These are phyloP conservation scores for Sporothrix sp. DNA, from an alignment of 2,329 filamentous ascomycete species.

Conservation along the genomic window DNA sequence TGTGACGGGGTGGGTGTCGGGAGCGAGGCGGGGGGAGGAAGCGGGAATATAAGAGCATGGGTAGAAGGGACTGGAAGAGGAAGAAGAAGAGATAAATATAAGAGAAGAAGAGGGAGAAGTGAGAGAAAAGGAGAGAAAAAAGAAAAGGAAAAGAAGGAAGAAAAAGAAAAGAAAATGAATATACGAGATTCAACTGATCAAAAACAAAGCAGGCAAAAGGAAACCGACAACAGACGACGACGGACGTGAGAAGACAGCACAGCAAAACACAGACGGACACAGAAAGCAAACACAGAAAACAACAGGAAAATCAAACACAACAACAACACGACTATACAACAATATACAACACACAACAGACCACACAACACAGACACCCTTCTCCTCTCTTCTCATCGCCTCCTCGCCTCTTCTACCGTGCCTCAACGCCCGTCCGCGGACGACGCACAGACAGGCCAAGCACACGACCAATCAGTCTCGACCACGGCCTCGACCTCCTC, in stretches of 20 bases:
- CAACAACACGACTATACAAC: not conserved
- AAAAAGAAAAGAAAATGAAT: not conserved
- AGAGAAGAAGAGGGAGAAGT: not conserved
- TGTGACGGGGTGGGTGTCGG: conserved; percentile 13
- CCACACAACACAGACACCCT: no score
- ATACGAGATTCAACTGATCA: no score
- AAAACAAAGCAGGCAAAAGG: no score
- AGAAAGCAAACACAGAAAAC: not conserved
- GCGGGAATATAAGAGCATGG: not conserved
- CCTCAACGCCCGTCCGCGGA: no score
- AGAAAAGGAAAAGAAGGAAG: not conserved
- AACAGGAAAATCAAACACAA: not conserved
- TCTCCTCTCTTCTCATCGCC: no score
- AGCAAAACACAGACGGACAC: not conserved
- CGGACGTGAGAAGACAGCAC: not conserved
- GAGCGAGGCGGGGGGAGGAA: conserved; percentile 6
- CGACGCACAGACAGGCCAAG: not conserved
- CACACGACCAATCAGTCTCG: no score
- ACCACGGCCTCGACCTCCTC: no score
- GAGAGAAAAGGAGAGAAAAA: not conserved
- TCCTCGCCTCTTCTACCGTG: not conserved
- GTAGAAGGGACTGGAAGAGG: not conserved
- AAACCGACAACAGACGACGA: no score
- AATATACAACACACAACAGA: not conserved
- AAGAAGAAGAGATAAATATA: not conserved